Percentiles rank a stretch among this genome's conserved stretches.
These are phyloP conservation scores for Trichoderma virens DNA, from an alignment of 495 filamentous ascomycete genomes.

Conservation along the genomic window DNA sequence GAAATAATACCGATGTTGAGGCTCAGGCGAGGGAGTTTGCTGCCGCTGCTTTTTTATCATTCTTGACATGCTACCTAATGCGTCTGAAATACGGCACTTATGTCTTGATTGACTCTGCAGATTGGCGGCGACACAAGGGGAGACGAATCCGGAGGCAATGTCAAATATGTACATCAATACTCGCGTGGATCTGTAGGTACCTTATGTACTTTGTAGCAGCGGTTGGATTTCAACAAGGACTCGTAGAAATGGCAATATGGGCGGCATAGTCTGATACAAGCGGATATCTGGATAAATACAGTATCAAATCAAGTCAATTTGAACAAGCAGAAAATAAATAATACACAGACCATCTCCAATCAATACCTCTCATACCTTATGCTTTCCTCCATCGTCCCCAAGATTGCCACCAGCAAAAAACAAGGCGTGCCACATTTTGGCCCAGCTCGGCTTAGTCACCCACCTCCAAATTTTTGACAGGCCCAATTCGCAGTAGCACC, in stretches of 20 bases:
- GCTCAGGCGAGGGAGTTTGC: background rate
- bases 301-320: background rate
- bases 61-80: background rate
- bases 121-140: background rate
- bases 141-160: background rate
- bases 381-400: too few species aligned
- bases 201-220: too few species aligned
- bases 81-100: background rate
- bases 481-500: background rate
- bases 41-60: background rate
- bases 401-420: too few species aligned
- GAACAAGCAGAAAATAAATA: background rate
- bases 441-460: background rate
- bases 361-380: too few species aligned
- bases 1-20: background rate
- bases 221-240: background rate
- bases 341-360: too few species aligned
- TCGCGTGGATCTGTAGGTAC: too few species aligned
- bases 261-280: background rate
- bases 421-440: too few species aligned
- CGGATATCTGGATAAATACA: background rate
- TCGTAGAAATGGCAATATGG: background rate
- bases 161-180: background rate
- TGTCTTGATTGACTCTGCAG: background rate
- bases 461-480: constrained; percentile 1